phyloP scores from a whole-genome alignment of 352 stramenopile genomes.

The Phytophthora hibernalis region DNA sequence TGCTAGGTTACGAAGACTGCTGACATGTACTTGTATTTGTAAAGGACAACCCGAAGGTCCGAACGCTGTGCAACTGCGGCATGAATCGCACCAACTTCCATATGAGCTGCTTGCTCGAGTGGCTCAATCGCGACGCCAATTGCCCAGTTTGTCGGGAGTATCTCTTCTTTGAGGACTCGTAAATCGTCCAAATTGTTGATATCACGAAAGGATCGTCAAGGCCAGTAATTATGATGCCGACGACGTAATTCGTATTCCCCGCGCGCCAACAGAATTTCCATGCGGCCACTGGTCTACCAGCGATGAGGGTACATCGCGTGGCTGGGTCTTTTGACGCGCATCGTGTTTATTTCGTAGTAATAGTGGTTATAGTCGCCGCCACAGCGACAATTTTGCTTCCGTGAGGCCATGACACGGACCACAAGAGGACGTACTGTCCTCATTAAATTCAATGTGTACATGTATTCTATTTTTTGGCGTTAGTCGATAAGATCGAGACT shows the following conservation, averaged over 20 bases:
- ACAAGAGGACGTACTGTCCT: conserved; percentile 5
- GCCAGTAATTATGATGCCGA: conserved; percentile 5
- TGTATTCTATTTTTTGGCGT: conserved; percentile 39
- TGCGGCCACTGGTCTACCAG: not conserved
- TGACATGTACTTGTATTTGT: conserved; percentile 6
- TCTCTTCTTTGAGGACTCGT: conserved; percentile 88
- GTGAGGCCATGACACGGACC: not conserved
- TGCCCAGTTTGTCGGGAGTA: conserved; percentile 88
- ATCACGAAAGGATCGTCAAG: not conserved
- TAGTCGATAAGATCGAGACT: conserved; percentile 1
- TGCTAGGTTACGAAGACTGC: not conserved
- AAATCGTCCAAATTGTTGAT: conserved; percentile 21
- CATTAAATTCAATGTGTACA: conserved; percentile 36
- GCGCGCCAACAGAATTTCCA: conserved; percentile 1
- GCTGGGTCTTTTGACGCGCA: conserved; percentile 2
- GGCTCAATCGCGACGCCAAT: conserved; percentile 84
- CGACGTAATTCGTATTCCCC: conserved; percentile 13
- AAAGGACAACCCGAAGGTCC: conserved; percentile 80
- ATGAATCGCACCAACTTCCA: conserved; percentile 93
- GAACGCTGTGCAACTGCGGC: conserved; percentile 87
- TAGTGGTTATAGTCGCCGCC: conserved; percentile 11
- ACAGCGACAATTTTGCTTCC: conserved; percentile 31
- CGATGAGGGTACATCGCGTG: not conserved
- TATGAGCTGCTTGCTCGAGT: conserved; percentile 88
- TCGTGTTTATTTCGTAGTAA: conserved; percentile 10